Evolutionary conservation across 2,329 filamentous ascomycete species (phyloP), one percentile per base, ranked within the genome.

Genomic region (Paraphaeosphaeria minitans): DNA sequence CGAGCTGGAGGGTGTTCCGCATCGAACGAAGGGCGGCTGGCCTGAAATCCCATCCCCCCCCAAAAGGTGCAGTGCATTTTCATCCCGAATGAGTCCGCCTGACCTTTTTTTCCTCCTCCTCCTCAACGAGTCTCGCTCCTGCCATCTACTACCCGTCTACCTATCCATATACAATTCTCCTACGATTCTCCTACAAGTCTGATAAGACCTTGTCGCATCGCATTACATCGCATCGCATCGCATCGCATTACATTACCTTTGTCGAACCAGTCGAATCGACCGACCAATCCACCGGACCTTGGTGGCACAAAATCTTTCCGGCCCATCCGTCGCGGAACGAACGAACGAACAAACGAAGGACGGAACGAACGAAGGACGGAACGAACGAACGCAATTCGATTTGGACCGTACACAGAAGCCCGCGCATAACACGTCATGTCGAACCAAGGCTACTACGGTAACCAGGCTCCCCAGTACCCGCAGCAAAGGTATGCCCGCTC

Each of bases 371-470:
- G n/a, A n/a, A n/a, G n/a, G n/a, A n/a, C n/a, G n/a, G n/a, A n/a
- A n/a, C n/a, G n/a, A n/a, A n/a, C n/a, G n/a, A n/a, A n/a, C n/a
- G n/a, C n/a, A n/a, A n/a, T n/a, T n/a, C n/a, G n/a, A n/a, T n/a
- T n/a, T n/a, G n/a, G n/a, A n/a, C n/a, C n/a, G n/a, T n/a, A n/a
- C n/a, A n/a, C 10, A 31, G 13, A 22, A 48, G 24, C 24, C 14
- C 42, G 43, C 29, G 31, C 47, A 43, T 39, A 33, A 33, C 10
- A 42, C 42, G 35, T 24, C 19, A 77, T 78, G 76, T 73, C 75
- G n/a, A 67, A 73, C 10, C 69, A 77, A 63, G 64, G 69, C 43
- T 77, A 77, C 61, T 78, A 78, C 65, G 66, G 75, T 64, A 66
- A 75, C 54, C 58, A 67, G n/a, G 66, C 65, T 21, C 75, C 75